Evolutionary conservation across 495 filamentous ascomycete genomes (phyloP), one percentile per base, ranked within the genome.

Genomic region (Daldinia grandis): DNA sequence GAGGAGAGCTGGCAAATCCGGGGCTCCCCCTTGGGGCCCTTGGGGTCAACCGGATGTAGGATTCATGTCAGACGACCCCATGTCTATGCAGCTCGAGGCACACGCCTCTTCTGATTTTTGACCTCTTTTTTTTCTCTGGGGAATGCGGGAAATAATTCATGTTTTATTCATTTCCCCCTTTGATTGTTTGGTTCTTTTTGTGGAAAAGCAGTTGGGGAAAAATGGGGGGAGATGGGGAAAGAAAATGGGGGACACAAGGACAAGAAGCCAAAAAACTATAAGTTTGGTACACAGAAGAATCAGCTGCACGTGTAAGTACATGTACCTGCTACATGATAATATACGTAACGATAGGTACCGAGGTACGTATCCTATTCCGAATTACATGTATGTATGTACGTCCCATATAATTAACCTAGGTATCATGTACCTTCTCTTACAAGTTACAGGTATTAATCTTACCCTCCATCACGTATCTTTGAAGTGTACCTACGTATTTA

Each of bases 1-100:
- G 40, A 53, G 25, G 50, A 24, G 28, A 35, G 28, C 30, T 56
- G 28, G 69, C 69, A 72, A 68, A 72, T 72, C 69, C 69, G 69
- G 69, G 69, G 69, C 55, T 60, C 58, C 69, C 49, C 64, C 53
- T 72, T 64, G 69, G 69, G 69, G 58, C 49, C 64, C 53, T 72
- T 64, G 69, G 69, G 69, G 58, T 68, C 30, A 64, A 64, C 69
- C 69, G 69, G 61, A 72, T 72, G 69, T 60, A 72, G 69, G 64
- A 68, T 72, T 72, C 64, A 61, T 59, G 69, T 72, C 69, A 72
- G 69, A 68, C 69, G 69, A 72, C 69, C 69, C 69, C 69, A 64
- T 68, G 61, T 64, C 40, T 54, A 72, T 68, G 69, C 64, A 72
- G 60, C 61, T 15, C 51, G 63, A 62, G 60, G 69, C 69, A 64